Conservation (phyloP, 129 eudicot species). For the Flaveria trinervia region DNA sequence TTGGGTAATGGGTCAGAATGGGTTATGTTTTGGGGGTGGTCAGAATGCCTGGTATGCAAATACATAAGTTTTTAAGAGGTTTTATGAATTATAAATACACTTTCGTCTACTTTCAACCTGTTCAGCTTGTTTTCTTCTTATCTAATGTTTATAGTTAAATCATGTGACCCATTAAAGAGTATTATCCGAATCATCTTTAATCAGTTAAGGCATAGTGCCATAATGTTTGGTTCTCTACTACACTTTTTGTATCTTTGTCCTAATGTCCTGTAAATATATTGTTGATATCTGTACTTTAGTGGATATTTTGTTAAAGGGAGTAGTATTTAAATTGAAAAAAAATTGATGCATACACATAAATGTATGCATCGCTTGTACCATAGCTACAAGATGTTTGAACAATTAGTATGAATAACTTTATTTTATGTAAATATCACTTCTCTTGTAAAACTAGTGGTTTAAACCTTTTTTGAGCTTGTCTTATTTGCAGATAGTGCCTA, state of each 20-base stretch:
- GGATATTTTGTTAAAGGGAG: background rate
- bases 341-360: background rate
- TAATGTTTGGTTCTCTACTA: background rate
- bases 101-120: background rate
- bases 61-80: background rate
- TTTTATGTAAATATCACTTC: background rate
- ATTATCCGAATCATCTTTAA: background rate
- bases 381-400: background rate
- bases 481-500: constrained; percentile 58
- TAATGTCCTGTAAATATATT: background rate
- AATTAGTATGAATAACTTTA: background rate
- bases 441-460: constrained; percentile 1
- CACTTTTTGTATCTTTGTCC: background rate
- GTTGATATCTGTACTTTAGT: background rate
- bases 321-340: background rate
- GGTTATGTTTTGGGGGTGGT: background rate
- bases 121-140: background rate
- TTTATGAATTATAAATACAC: background rate
- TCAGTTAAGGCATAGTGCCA: background rate
- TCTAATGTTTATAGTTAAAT: background rate
- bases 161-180: background rate
- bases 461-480: background rate
- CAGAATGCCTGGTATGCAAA: background rate
- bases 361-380: background rate
- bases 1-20: background rate